These are phyloP conservation scores for Mortierella polycephala DNA, from an alignment of 371 early-diverging fungal species.

Conservation along the genomic window DNA sequence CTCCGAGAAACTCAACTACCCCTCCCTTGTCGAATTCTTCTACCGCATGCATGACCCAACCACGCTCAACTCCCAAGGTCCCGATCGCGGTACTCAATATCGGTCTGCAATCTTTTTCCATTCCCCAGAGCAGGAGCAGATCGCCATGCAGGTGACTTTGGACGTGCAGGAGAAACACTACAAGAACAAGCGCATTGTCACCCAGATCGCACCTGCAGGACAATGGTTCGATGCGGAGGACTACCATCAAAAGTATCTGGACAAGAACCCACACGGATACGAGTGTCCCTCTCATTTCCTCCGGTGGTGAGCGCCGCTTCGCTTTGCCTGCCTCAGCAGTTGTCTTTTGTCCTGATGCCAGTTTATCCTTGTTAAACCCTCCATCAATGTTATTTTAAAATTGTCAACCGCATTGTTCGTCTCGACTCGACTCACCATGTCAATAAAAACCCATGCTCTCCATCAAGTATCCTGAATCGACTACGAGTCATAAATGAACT, in stretches of 20 bases:
- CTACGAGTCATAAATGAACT: no score
- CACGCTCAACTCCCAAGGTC: conserved; percentile 65
- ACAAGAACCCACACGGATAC: conserved; percentile 61
- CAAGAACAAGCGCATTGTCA: conserved; percentile 71
- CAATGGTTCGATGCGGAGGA: conserved; percentile 90
- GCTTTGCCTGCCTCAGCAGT: neutral
- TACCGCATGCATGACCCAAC: conserved; percentile 86
- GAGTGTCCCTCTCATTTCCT: conserved; percentile 59
- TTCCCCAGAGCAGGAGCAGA: conserved; percentile 71
- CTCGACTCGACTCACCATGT: no score
- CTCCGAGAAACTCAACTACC: conserved; percentile 66
- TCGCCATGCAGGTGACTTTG: conserved; percentile 77
- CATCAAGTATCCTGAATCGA: no score
- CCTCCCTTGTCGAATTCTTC: conserved; percentile 81
- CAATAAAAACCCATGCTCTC: no score
- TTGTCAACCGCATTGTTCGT: no score
- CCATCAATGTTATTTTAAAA: no score
- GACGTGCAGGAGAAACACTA: conserved; percentile 73
- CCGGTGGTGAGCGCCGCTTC: neutral
- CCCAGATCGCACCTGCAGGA: conserved; percentile 76
- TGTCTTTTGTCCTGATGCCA: neutral
- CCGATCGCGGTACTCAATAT: conserved; percentile 87
- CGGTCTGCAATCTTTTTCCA: conserved; percentile 90
- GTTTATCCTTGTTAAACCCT: neutral
- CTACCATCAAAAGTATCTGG: conserved; percentile 90